Base-by-base conservation (phyloP, 345 rosid genomes). In the Pseudoturritis turrita region DNA sequence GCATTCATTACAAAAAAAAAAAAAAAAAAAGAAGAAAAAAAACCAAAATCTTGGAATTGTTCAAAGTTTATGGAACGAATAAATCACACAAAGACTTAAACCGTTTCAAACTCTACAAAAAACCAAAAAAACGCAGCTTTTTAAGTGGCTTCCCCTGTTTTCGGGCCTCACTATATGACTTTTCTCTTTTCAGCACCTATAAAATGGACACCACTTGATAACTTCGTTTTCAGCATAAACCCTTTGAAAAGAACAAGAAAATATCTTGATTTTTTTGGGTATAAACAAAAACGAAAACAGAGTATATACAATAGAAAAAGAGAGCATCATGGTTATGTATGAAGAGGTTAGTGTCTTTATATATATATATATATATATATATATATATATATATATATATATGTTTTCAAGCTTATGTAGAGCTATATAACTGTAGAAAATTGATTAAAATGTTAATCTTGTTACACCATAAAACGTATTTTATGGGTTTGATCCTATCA, bases 261-360 rank as follows among this genome's bases (percentile, higher is more conserved):
- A 7, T 29, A 53, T 31, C 41, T 43, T 22, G 17, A 4, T 3
- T 1, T 65, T 37, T 10, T 21, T 15, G 17, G 15, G n/a, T n/a
- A n/a, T n/a, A n/a, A n/a, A n/a, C n/a, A n/a, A n/a, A n/a, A n/a
- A n/a, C n/a, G n/a, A n/a, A n/a, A n/a, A n/a, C n/a, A n/a, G n/a
- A n/a, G n/a, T 7, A 29, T 7, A 5, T 0, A 22, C 25, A 50
- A 21, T 22, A 44, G 18, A 8, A 43, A 41, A 52, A 23, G 49
- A 63, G 64, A 72, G 70, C 56, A 73, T 46, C 65, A 73, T 73
- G 71, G 52, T 65, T 56, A 11, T 14, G 72, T 73, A 65, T 56
- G 52, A 73, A 46, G 77, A 73, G 77, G 77, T 73, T 56, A 65
- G 59, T 71, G 13, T 54, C 40, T 18, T 25, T 56, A 53, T 15